Evolutionary conservation across 1,284 basidiomycete species (phyloP).

Genomic region (Tilletia walkeri): DNA sequence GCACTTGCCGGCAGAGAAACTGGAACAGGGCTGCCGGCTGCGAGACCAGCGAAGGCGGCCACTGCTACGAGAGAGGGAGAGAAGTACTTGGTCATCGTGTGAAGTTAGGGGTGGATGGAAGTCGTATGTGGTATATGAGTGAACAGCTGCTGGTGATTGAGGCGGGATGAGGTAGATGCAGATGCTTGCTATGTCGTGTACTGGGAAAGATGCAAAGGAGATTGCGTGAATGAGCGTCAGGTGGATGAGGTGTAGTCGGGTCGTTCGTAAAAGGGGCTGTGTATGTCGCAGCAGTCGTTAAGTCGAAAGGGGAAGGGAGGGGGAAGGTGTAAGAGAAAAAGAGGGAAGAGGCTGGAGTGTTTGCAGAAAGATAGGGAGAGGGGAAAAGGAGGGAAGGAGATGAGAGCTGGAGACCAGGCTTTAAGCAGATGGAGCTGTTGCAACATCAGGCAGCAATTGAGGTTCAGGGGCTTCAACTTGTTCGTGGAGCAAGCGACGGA

Average conservation of each 20-base stretch:
- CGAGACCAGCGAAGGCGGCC: slow-evolving; percentile 5
- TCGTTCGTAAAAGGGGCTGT: slow-evolving; percentile 7
- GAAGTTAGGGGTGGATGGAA: background rate
- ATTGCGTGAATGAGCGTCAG: slow-evolving; percentile 9
- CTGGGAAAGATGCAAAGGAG: background rate
- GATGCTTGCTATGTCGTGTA: background rate
- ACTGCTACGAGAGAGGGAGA: slow-evolving; percentile 11
- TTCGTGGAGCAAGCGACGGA: too few relatives aligned
- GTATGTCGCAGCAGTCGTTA: background rate
- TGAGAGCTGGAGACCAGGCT: background rate
- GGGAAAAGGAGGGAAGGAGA: background rate
- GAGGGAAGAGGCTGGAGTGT: background rate
- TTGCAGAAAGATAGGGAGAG: background rate
- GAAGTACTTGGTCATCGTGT: slow-evolving; percentile 9
- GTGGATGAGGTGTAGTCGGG: background rate
- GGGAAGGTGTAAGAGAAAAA: background rate
- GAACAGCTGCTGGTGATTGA: background rate
- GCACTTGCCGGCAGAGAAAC: slow-evolving; percentile 6
- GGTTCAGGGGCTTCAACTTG: too few relatives aligned
- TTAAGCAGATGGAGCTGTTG: too few relatives aligned
- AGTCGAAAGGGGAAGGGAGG: slow-evolving; percentile 7
- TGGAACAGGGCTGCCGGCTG: slow-evolving; percentile 4
- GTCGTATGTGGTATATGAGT: background rate
- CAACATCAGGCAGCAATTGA: too few relatives aligned
- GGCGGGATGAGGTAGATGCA: background rate